These are phyloP conservation scores for Axilococcus clingmanii DNA, from an alignment of 139 green algal genomes.

Conservation along the genomic window DNA sequence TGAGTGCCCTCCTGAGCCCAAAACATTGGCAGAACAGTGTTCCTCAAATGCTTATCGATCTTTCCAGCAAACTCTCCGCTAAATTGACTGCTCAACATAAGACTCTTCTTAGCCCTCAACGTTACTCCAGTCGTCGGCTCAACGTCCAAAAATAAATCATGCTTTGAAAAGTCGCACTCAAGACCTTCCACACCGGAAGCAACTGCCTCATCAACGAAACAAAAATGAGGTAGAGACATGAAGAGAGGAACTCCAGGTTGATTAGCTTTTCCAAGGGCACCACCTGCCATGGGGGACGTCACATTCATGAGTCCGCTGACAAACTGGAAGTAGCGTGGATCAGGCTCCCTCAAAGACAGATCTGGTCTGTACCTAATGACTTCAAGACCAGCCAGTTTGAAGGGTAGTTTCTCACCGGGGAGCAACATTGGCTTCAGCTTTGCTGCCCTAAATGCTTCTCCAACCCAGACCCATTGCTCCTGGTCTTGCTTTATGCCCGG, in stretches of 20 bases:
- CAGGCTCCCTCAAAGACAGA: neutral
- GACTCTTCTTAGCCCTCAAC: conserved; percentile 28
- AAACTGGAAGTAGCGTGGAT: conserved; percentile 22
- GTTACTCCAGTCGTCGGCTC: conserved; percentile 37
- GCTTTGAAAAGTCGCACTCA: conserved; percentile 6
- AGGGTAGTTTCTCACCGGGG: neutral
- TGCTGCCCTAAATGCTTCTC: conserved; percentile 12
- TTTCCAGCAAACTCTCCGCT: conserved; percentile 19
- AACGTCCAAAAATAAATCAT: conserved; percentile 24
- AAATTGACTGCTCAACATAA: conserved; percentile 40
- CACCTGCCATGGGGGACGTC: conserved; percentile 12
- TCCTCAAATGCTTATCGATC: conserved; percentile 20
- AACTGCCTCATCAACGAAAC: conserved; percentile 19
- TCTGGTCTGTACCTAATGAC: conserved; percentile 21
- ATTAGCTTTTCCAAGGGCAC: conserved; percentile 5
- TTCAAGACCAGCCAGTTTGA: conserved; percentile 3
- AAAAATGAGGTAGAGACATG: conserved; percentile 30
- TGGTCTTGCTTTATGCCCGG: conserved; percentile 19
- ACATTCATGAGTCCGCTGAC: conserved; percentile 33
- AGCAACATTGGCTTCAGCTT: neutral
- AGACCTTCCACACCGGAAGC: conserved; percentile 18
- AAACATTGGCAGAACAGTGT: conserved; percentile 47
- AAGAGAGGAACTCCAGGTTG: conserved; percentile 24
- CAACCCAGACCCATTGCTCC: conserved; percentile 20
- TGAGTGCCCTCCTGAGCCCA: conserved; percentile 31